Evolutionary conservation across 2,329 filamentous ascomycete genomes (phyloP).

Genomic region (Acrocalymma vagum): DNA sequence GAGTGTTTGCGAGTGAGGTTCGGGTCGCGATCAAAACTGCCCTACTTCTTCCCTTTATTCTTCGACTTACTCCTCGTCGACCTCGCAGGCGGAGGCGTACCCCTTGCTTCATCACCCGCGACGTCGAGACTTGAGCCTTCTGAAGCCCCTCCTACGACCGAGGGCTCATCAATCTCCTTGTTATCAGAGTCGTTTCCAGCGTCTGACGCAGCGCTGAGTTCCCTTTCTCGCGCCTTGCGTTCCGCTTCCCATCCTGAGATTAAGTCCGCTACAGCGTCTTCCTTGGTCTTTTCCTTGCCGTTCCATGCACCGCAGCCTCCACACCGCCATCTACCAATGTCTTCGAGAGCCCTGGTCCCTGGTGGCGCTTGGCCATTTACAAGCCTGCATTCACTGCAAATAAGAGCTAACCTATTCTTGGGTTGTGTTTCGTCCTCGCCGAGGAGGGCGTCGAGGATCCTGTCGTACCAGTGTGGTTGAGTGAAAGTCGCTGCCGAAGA

Average conservation of each 20-base stretch:
- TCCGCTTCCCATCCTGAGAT: slow-evolving; percentile 56
- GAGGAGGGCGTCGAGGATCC: slow-evolving; percentile 87
- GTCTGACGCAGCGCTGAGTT: slow-evolving; percentile 13
- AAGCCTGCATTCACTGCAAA: slow-evolving; percentile 82
- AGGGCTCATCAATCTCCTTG: slow-evolving; percentile 31
- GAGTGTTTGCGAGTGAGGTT: too few relatives aligned
- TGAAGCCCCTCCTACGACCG: slow-evolving; percentile 17
- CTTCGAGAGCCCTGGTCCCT: slow-evolving; percentile 77
- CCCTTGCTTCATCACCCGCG: slow-evolving; percentile 26
- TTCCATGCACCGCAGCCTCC: slow-evolving; percentile 84
- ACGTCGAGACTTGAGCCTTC: slow-evolving; percentile 29
- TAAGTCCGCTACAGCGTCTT: slow-evolving; percentile 64
- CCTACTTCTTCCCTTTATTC: slow-evolving; percentile 49
- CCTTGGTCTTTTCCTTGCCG: slow-evolving; percentile 78
- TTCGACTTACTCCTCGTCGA: slow-evolving; percentile 53
- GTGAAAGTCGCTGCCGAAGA: slow-evolving; percentile 47
- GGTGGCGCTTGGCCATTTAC: slow-evolving; percentile 97
- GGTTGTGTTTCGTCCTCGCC: slow-evolving; percentile 94
- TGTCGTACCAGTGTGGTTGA: slow-evolving; percentile 88
- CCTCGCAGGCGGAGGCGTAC: slow-evolving; percentile 39
- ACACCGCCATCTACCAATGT: slow-evolving; percentile 88
- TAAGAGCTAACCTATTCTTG: slow-evolving; percentile 88
- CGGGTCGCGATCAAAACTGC: too few relatives aligned
- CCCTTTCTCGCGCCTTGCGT: slow-evolving; percentile 53
- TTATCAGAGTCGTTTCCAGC: slow-evolving; percentile 27